Percentiles rank a stretch among this genome's conserved stretches.
These are phyloP conservation scores for Melocanna baccifera DNA, from an alignment of 176 grass and related monocot genomes.

Conservation along the genomic window DNA sequence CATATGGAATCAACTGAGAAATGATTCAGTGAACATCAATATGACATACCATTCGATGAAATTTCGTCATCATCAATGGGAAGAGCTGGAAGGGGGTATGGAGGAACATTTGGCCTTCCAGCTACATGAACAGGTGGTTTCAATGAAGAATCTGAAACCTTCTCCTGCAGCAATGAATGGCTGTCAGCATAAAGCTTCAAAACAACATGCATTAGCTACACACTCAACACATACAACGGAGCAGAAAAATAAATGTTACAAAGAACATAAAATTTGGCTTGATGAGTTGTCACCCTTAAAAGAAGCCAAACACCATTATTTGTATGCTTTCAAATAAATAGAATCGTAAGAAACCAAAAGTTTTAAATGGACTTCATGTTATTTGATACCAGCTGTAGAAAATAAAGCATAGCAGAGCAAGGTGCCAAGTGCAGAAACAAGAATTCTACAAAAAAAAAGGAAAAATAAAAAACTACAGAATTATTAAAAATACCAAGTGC, in stretches of 20 bases:
- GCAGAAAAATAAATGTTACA: background rate
- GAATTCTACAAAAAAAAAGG: background rate
- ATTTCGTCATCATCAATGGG: conserved; percentile 78
- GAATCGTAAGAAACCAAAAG: background rate
- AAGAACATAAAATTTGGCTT: background rate
- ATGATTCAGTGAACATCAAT: conserved; percentile 6
- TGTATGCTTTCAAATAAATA: background rate
- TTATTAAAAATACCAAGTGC: background rate
- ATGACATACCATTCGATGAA: conserved; percentile 59
- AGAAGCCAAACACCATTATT: background rate
- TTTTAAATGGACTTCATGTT: background rate
- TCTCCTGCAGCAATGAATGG: conserved; percentile 54
- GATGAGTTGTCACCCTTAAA: background rate
- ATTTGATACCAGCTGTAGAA: background rate
- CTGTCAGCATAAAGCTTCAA: conserved; percentile 13
- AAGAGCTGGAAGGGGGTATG: conserved; percentile 61
- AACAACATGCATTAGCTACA: conserved; percentile 5
- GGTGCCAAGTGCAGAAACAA: background rate
- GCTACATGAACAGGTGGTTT: conserved; percentile 65
- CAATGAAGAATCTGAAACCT: conserved; percentile 70
- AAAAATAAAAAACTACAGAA: background rate
- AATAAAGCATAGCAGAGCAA: background rate
- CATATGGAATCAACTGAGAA: conserved; percentile 3
- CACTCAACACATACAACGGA: background rate
- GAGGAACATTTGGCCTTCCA: conserved; percentile 60